These are phyloP conservation scores for Sarcomyxa edulis DNA, from an alignment of 768 basidiomycete species.

Conservation along the genomic window DNA sequence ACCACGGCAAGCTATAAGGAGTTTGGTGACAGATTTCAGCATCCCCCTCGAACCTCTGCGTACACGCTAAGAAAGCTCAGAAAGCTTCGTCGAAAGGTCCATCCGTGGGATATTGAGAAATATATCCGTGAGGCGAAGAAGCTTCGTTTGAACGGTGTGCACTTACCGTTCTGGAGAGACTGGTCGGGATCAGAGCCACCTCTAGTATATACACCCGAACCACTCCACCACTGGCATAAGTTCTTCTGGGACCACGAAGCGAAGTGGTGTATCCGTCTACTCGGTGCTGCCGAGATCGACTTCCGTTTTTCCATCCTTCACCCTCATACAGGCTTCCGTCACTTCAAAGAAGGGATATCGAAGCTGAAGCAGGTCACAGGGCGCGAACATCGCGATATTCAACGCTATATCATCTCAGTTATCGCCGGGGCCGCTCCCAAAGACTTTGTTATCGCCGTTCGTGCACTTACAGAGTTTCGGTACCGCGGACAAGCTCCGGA, in stretches of 20 bases:
- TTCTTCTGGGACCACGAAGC: conserved; percentile 1
- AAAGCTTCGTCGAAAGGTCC: neutral
- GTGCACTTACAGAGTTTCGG: conserved; percentile 4
- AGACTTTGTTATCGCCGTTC: conserved; percentile 5
- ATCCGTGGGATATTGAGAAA: conserved; percentile 7
- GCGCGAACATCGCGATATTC: conserved; percentile 17
- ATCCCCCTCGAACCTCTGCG: conserved; percentile 8
- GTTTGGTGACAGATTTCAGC: conserved; percentile 13
- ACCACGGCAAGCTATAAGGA: conserved; percentile 12
- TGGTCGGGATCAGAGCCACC: conserved; percentile 15
- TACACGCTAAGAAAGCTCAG: conserved; percentile 7
- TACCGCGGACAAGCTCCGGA: conserved; percentile 4
- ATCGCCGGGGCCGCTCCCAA: conserved; percentile 7
- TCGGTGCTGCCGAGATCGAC: conserved; percentile 19
- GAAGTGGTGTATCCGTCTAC: neutral
- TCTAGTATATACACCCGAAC: conserved; percentile 16
- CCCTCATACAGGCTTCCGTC: conserved; percentile 14
- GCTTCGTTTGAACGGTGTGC: conserved; percentile 1
- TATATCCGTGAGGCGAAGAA: neutral
- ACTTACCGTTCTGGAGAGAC: conserved; percentile 15
- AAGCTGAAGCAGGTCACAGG: conserved; percentile 19
- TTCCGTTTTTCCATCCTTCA: conserved; percentile 16
- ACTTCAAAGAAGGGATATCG: conserved; percentile 21
- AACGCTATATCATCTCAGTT: conserved; percentile 11
- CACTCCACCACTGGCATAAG: conserved; percentile 16